These are phyloP conservation scores for Ceratobasidium sp. DNA, from an alignment of 1,284 basidiomycete species.

Conservation along the genomic window DNA sequence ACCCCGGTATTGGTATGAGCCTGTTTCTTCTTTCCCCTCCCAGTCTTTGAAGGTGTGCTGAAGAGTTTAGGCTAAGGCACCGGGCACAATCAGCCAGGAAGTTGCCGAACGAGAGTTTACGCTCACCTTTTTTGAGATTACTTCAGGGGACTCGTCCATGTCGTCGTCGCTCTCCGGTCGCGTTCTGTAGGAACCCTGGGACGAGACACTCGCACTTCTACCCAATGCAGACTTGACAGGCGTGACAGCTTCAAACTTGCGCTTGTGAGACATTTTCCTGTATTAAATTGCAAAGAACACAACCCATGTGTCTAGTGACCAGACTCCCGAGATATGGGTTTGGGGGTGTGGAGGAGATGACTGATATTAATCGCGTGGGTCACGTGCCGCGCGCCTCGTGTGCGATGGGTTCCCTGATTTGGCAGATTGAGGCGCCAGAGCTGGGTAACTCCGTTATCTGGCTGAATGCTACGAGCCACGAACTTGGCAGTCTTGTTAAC, in stretches of 20 bases:
- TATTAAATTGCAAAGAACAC: background rate
- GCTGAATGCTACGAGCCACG: background rate
- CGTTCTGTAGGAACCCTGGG: constrained; percentile 12
- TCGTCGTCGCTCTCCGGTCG: constrained; percentile 23
- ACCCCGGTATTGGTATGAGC: constrained; percentile 4
- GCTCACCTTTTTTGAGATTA: constrained; percentile 13
- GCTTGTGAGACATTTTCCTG: constrained; percentile 15
- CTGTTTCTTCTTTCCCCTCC: constrained; percentile 1
- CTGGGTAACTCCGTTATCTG: no score
- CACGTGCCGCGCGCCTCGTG: constrained; percentile 35
- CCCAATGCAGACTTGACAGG: background rate
- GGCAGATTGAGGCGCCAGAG: no score
- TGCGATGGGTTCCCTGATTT: background rate
- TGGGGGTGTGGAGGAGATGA: background rate
- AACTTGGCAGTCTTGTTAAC: background rate
- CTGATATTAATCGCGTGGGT: constrained; percentile 3
- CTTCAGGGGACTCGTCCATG: background rate
- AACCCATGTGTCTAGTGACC: constrained; percentile 2
- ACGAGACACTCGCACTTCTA: constrained; percentile 9
- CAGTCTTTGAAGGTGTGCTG: constrained; percentile 11
- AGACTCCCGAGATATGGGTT: background rate
- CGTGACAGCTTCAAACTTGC: constrained; percentile 21
- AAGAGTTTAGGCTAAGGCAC: constrained; percentile 24
- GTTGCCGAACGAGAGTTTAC: background rate
- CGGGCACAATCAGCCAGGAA: background rate